These are phyloP conservation scores for Diaporthe citri DNA, from an alignment of 2,329 filamentous ascomycete genomes.

Conservation along the genomic window DNA sequence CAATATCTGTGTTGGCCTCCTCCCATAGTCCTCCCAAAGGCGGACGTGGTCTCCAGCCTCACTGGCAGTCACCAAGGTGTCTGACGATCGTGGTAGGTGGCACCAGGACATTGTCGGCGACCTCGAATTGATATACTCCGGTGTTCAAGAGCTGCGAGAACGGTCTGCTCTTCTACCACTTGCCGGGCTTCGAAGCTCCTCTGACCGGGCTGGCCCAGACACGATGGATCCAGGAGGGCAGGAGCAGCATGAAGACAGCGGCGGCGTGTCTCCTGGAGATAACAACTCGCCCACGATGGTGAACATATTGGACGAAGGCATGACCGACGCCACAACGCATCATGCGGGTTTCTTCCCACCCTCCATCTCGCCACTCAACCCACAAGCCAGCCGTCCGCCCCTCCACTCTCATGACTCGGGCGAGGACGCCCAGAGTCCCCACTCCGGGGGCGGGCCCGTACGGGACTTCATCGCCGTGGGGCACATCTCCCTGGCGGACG, in stretches of 20 bases:
- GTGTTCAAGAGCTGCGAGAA: slow-evolving; percentile 42
- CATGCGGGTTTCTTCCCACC: neutral
- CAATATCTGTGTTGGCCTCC: neutral
- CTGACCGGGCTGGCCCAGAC: slow-evolving; percentile 29
- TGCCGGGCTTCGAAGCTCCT: slow-evolving; percentile 40
- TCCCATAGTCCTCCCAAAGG: too few species aligned
- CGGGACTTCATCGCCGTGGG: slow-evolving; percentile 55
- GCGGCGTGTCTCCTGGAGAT: slow-evolving; percentile 39
- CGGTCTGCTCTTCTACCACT: slow-evolving; percentile 41
- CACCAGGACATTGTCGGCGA: slow-evolving; percentile 37
- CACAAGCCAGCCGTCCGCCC: slow-evolving; percentile 30
- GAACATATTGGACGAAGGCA: slow-evolving; percentile 49
- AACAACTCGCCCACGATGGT: slow-evolving; percentile 44
- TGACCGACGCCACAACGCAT: slow-evolving; percentile 55
- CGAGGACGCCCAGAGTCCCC: slow-evolving; percentile 24
- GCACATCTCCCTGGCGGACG: slow-evolving; percentile 59
- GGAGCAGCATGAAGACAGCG: slow-evolving; percentile 36
- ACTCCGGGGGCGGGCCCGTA: slow-evolving; percentile 15
- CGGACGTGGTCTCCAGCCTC: neutral
- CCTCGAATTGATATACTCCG: slow-evolving; percentile 43
- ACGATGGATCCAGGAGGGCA: slow-evolving; percentile 24
- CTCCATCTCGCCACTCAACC: slow-evolving; percentile 49
- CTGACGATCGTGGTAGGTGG: slow-evolving; percentile 18
- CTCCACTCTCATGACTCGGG: slow-evolving; percentile 19
- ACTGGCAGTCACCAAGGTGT: neutral